Base-by-base conservation (phyloP, 208 protist species). In the Leishmania mexicana region DNA sequence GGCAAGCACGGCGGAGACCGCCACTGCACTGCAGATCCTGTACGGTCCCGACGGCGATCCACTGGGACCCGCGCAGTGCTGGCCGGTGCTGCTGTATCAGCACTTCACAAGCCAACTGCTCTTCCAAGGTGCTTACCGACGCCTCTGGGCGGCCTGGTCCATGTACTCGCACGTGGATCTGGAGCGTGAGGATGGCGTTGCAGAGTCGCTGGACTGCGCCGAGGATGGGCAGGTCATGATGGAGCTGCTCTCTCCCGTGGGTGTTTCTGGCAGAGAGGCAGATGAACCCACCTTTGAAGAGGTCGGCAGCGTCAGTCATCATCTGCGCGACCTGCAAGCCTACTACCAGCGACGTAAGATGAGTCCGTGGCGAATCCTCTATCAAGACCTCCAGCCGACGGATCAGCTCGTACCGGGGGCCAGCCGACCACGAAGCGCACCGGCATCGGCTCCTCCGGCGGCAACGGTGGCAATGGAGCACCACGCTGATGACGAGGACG, bases 71-170 rank as follows among this genome's bases (percentile, higher is more conserved):
- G 38, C 64, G 38, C 76, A 73, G 71, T 80, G 72, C 51, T 93
- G 85, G 90, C 64, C 79, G 54, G 67, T 87, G 31, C 67, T 88
- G 47, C 83, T 96, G 38, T 78, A 58, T 42, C 76, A 86, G 28
- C 77, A 87, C 76, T 94, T 95, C 76, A 91, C 88, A 42, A 89
- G 89, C 77, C 80, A 71, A 13, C 65, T 64, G 1, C 75, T 88
- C 53, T 97, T 97, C 75, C 77, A 40, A 1, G 81, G 70, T 42
- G 58, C 91, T 5, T 86, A 89, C 72, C 79, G 85, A 38, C 89
- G 91, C n/a, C 80, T 93, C 40, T 74, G 76, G 76, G 47, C 51
- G 40, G 89, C 92, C 35, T 97, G 94, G 91, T 80, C 78, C 21
- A 84, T 95, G 76, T 92, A 96, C 71, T 90, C 86, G 19, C 77